Conservation (phyloP, 352 stramenopile genomes). For the Pythium dissotocum region DNA sequence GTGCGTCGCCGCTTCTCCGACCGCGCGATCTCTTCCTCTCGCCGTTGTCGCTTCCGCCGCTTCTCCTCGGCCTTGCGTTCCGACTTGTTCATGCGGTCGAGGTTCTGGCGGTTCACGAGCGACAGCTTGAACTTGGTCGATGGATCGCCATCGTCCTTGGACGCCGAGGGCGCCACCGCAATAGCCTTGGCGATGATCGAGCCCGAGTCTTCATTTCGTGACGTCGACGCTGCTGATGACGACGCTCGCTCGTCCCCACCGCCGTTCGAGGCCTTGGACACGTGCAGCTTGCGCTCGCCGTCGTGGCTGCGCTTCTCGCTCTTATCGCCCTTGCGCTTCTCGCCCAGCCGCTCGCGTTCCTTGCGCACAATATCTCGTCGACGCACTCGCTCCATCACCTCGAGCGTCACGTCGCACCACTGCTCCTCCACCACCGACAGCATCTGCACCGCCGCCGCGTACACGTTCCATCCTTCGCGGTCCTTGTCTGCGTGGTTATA, state of each 20-base stretch:
- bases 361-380: conserved; percentile 73
- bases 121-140: conserved; percentile 62
- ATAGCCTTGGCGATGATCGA: conserved; percentile 22
- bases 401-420: conserved; percentile 78
- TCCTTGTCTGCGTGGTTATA: conserved; percentile 85
- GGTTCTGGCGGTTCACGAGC: conserved; percentile 62
- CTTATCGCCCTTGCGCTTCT: conserved; percentile 52
- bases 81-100: conserved; percentile 82
- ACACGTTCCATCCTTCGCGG: conserved; percentile 80
- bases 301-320: conserved; percentile 33
- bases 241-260: background rate
- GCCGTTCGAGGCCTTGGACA: background rate
- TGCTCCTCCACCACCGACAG: conserved; percentile 69
- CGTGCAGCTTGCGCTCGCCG: conserved; percentile 26
- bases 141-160: conserved; percentile 19
- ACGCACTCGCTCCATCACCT: conserved; percentile 70
- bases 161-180: conserved; percentile 11
- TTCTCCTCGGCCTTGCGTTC: conserved; percentile 88
- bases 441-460: conserved; percentile 75
- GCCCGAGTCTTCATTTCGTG: conserved; percentile 3
- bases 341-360: conserved; percentile 60
- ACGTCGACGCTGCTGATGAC: background rate
- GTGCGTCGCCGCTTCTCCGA: conserved; percentile 78
- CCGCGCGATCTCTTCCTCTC: conserved; percentile 77
- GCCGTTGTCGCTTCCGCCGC: conserved; percentile 62